Conservation (phyloP, 2,329 filamentous ascomycete genomes). For the Acrocalymma vagum region DNA sequence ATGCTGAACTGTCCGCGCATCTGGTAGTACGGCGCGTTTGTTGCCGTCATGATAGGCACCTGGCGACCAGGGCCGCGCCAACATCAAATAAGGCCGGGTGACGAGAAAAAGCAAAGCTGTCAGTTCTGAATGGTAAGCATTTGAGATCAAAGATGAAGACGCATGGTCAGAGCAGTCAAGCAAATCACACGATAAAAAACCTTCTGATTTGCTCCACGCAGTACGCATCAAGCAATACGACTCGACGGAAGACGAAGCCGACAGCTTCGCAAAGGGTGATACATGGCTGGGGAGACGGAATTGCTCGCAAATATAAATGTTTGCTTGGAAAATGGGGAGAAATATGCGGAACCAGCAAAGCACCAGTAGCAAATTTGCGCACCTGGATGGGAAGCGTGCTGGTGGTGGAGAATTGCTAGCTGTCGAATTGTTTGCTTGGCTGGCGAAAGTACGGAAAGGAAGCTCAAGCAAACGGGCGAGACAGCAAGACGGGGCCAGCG, state of each 20-base stretch:
- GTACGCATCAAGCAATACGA: no score
- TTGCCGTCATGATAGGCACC: constrained; percentile 31
- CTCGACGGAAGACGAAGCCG: no score
- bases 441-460: constrained; percentile 25
- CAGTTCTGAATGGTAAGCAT: constrained; percentile 29
- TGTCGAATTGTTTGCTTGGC: constrained; percentile 29
- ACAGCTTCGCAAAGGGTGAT: no score
- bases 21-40: constrained; percentile 49
- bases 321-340: constrained; percentile 10
- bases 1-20: constrained; percentile 37
- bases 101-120: constrained; percentile 18
- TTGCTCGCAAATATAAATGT: no score
- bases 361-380: no score
- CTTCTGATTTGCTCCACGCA: no score
- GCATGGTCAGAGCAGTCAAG: constrained; percentile 3
- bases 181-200: no score
- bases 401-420: constrained; percentile 34
- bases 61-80: constrained; percentile 5
- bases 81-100: constrained; percentile 18
- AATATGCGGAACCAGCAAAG: constrained; percentile 13
- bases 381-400: constrained; percentile 29
- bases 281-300: no score
- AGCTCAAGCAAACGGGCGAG: constrained; percentile 22
- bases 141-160: constrained; percentile 17
- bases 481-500: constrained; percentile 29